Base-by-base conservation (phyloP, 2,329 filamentous ascomycete species). In the Claviceps monticola region DNA sequence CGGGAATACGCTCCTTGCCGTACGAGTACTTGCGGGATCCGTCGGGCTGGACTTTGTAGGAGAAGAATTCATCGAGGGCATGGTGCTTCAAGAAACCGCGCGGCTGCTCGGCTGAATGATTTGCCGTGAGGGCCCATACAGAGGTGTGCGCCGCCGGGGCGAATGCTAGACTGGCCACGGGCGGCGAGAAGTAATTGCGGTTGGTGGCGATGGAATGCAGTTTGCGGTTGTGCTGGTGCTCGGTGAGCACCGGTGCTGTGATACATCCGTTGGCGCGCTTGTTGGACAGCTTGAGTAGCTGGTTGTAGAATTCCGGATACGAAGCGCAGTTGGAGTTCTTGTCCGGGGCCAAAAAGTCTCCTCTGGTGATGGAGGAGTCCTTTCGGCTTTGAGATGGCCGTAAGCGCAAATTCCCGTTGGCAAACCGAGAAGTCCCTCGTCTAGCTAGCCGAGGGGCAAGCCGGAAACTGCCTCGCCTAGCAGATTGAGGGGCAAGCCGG, bases 101-200 rank as follows among this genome's bases (percentile, higher is more conserved):
- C 0, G 68, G 71, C 46, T 68, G 61, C 45, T 71, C 69, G 4
- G 53, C 45, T 0, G 71, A 70, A 50, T 74, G 64, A 53, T 75
- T 75, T 21, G 66, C 60, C 54, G 74, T 64, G 54, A 75, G 54
- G 13, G 70, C 66, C 9, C 58, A 65, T 2, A 66, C 55, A 55
- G 75, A 75, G n/a, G 68, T 57, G 55, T 68, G 72, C 0, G 68
- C 74, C 13, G 74, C 72, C 50, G 74, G 72, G 0, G 69, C 66
- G 3, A 67, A 68, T 23, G 74, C 58, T 39, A 74, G 61, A 14
- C 74, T 74, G 5, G 72, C 72, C 51, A 73, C 69, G 0, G 73
- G 74, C 0, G 72, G 71, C 51, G 73, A 74, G 61, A 74, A 79
- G 61, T 78, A 78, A 50, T 75, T 65, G 0, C 74, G 74, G 57